Conservation (phyloP, 1,284 basidiomycete genomes). For the Rhodotorula sp. region DNA sequence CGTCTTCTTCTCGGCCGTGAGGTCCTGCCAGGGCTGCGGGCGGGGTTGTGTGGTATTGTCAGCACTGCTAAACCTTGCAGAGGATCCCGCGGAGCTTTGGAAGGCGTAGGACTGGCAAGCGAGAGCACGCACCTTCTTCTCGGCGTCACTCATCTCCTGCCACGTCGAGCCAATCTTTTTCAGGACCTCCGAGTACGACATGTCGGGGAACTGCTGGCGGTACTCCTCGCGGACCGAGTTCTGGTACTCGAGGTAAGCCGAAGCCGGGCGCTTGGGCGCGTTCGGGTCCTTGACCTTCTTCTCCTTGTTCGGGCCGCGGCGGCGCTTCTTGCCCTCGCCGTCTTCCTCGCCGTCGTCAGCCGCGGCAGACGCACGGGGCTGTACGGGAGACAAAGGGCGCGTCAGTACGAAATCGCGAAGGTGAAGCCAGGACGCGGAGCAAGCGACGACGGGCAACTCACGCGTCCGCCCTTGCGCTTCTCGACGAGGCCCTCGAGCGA, state of each 20-base stretch:
- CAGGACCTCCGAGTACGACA: constrained; percentile 73
- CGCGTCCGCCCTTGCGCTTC: constrained; percentile 11
- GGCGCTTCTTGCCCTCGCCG: constrained; percentile 41
- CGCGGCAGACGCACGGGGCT: neutral
- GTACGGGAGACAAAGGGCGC: neutral
- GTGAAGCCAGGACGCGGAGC: neutral
- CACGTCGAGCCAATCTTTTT: constrained; percentile 72
- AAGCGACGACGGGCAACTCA: neutral
- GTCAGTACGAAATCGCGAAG: neutral
- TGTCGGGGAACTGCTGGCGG: constrained; percentile 64
- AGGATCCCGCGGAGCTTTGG: too few relatives aligned
- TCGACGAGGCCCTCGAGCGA: constrained; percentile 9
- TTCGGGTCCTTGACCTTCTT: constrained; percentile 82
- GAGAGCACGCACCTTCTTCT: constrained; percentile 66
- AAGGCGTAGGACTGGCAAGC: neutral
- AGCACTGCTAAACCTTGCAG: too few relatives aligned
- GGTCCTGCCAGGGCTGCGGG: constrained; percentile 32
- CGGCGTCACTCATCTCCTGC: constrained; percentile 65
- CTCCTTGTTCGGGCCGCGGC: constrained; percentile 54
- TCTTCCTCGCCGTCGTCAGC: constrained; percentile 17
- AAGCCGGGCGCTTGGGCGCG: constrained; percentile 90
- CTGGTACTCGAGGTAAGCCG: constrained; percentile 94
- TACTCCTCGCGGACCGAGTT: constrained; percentile 80
- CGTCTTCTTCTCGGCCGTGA: constrained; percentile 30
- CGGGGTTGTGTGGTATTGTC: neutral